Percentiles rank a stretch among this genome's conserved stretches.
Evolutionary conservation across 2,329 filamentous ascomycete genomes (phyloP).

Genomic region (Fusarium sambucinum): DNA sequence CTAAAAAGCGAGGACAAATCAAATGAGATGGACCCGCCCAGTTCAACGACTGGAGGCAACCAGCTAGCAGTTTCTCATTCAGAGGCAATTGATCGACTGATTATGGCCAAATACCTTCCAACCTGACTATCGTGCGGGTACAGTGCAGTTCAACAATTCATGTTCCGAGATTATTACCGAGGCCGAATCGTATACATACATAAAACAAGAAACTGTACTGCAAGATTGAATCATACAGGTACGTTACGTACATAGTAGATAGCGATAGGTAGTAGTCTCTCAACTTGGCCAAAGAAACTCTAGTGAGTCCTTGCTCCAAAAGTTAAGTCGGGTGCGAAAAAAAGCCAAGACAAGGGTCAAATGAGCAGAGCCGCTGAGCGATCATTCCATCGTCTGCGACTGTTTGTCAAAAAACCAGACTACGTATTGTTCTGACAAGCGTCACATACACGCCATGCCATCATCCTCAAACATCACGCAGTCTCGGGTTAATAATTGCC

Average conservation of each 20-base stretch:
- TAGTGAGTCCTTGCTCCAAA: conserved; percentile 21
- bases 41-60: conserved; percentile 39
- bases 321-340: background rate
- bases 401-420: conserved; percentile 4
- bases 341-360: conserved; percentile 28
- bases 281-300: conserved; percentile 17
- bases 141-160: conserved; percentile 20
- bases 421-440: conserved; percentile 19
- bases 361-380: conserved; percentile 38
- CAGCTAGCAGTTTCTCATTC: conserved; percentile 34
- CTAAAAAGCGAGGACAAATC: conserved; percentile 37
- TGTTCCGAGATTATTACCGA: conserved; percentile 27
- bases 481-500: conserved; percentile 37
- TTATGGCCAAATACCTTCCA: conserved; percentile 37
- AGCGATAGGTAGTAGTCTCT: background rate
- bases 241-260: background rate
- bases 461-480: conserved; percentile 20
- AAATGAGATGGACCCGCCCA: conserved; percentile 35
- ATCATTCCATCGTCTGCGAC: conserved; percentile 23
- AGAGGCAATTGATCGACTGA: conserved; percentile 48
- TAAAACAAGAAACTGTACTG: conserved; percentile 34
- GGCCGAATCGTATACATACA: background rate
- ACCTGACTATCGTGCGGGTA: conserved; percentile 40
- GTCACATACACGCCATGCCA: conserved; percentile 32
- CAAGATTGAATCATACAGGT: conserved; percentile 28